These are phyloP conservation scores for Sporothrix pallida DNA, from an alignment of 2,329 filamentous ascomycete genomes.

Conservation along the genomic window DNA sequence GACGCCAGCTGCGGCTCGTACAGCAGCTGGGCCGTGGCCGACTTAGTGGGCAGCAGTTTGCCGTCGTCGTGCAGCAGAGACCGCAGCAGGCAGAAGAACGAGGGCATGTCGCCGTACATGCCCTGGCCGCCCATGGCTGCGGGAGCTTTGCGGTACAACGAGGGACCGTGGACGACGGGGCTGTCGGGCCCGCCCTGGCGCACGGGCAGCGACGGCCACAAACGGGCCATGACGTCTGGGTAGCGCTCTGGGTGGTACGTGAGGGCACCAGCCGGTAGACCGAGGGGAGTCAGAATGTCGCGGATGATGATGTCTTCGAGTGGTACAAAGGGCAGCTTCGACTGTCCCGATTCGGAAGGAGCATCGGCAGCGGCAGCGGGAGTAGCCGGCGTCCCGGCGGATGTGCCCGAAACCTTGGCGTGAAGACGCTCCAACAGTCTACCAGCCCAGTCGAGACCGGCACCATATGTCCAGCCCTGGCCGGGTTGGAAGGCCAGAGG, in stretches of 20 bases:
- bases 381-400: neutral
- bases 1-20: constrained; percentile 54
- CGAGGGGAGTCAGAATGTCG: constrained; percentile 37
- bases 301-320: constrained; percentile 36
- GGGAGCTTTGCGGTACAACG: constrained; percentile 1
- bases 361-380: neutral
- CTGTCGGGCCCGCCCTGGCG: constrained; percentile 35
- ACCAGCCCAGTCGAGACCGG: constrained; percentile 37
- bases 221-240: constrained; percentile 30
- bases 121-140: constrained; percentile 46
- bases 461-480: constrained; percentile 38
- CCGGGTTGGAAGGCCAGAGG: constrained; percentile 38
- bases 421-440: constrained; percentile 35
- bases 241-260: constrained; percentile 37
- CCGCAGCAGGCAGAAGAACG: constrained; percentile 53
- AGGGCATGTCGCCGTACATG: constrained; percentile 45
- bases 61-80: constrained; percentile 57
- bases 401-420: constrained; percentile 10
- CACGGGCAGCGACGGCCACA: constrained; percentile 36
- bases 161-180: constrained; percentile 32
- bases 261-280: constrained; percentile 33
- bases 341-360: neutral
- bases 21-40: constrained; percentile 51
- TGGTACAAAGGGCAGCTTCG: constrained; percentile 20
- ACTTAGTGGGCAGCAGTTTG: constrained; percentile 49